Evolutionary conservation across 169 alveolate genomes (phyloP).

Genomic region (Ichthyophthirius multifiliis): DNA sequence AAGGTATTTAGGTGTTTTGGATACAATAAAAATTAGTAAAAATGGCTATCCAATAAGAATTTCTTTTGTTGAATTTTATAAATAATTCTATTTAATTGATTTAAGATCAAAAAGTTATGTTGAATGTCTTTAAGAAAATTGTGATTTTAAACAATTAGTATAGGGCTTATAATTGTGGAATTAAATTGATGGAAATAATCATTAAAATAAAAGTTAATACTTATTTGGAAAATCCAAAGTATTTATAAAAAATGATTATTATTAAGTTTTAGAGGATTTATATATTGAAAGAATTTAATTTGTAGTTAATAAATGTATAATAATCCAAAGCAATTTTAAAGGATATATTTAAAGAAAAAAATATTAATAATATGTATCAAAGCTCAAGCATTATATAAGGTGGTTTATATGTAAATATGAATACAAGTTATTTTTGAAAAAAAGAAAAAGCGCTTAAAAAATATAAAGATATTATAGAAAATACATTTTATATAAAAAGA

Average conservation of each 20-base stretch:
- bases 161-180: neutral
- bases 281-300: no score
- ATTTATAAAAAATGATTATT: no score
- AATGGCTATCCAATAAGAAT: conserved; percentile 95
- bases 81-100: conserved; percentile 73
- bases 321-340: conserved; percentile 41
- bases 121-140: neutral
- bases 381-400: neutral
- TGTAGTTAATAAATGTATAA: no score
- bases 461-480: neutral
- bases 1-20: conserved; percentile 90
- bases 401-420: neutral
- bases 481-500: neutral
- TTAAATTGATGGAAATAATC: no score
- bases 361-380: neutral
- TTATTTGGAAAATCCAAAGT: no score
- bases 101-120: neutral
- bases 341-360: conserved; percentile 39
- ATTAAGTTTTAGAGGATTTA: no score
- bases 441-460: neutral
- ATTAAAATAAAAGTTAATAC: no score
- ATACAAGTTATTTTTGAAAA: neutral
- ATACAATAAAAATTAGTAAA: conserved; percentile 92
- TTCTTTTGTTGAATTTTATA: conserved; percentile 84
- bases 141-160: neutral